Base-by-base conservation (phyloP, 139 green algal species). In the Asterochloris erici region DNA sequence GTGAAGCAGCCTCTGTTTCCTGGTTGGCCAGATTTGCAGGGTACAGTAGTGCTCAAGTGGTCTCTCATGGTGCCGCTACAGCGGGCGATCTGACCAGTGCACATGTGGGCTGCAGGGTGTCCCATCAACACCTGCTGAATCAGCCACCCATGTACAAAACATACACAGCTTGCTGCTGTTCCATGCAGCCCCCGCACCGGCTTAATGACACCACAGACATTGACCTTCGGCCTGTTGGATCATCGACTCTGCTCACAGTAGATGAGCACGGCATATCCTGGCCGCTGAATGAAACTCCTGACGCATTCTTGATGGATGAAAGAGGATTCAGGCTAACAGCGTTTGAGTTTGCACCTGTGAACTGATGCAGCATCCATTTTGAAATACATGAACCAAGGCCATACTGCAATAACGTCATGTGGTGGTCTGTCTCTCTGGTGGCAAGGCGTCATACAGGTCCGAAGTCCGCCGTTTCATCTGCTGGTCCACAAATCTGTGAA, bases 71-170 rank as follows among this genome's bases (percentile, higher is more conserved):
- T 0, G 9, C 10, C 10, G 74, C 15, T 24, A 12, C 29, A 63
- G 38, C 12, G 27, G 11, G 26, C 1, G 23, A 13, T 14, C 29
- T 60, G 38, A 12, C 63, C 10, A 23, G 17, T 9, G 0, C 11
- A 21, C 27, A 54, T 14, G 9, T 14, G 14, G 16, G 12, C 24
- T 82, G 78, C 78, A 82, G 78, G 78, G 23, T 82, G 24, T 63
- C 78, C 28, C 73, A 63, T 21, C 27, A 82, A 47, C n/a, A 15
- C 14, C 28, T 82, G 2, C 28, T 27, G 11, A 82, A 82, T 26
- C 78, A 82, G 63, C 78, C 63, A 21, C 78, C 78, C 12, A 82
- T 62, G 78, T 82, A 73, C 27, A 15, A 74, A 74, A 73, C 28
- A 81, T 61, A 62, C 26, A 73, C 16, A 63, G 1, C 19, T 15